A percentile compares a stretch with the other conserved stretches of the same genome.
These are phyloP conservation scores for Botrytis hyacinthi DNA, from an alignment of 2,329 filamentous ascomycete genomes.

Conservation along the genomic window DNA sequence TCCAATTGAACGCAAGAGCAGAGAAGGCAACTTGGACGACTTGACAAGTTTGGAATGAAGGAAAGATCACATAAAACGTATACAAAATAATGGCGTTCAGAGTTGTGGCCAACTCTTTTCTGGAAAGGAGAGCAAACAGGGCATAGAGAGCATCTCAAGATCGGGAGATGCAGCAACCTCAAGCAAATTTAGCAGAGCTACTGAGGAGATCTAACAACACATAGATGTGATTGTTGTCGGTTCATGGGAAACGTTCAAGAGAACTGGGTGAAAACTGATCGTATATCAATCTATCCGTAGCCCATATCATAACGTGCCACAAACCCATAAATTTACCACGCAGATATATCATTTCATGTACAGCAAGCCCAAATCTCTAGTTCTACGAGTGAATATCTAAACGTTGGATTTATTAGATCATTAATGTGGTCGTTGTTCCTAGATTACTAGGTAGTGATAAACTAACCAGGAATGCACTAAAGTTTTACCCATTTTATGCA, in stretches of 20 bases:
- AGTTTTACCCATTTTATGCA: neutral
- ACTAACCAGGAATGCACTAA: neutral
- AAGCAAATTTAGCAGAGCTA: neutral
- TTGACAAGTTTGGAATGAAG: constrained; percentile 56
- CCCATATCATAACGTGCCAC: neutral
- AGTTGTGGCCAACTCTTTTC: constrained; percentile 23
- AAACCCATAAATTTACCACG: neutral
- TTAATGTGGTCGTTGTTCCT: neutral
- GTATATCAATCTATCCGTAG: neutral
- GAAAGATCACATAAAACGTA: neutral
- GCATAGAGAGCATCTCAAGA: neutral
- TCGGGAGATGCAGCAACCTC: neutral
- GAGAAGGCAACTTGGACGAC: constrained; percentile 55
- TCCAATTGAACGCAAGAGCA: constrained; percentile 45
- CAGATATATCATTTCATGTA: neutral
- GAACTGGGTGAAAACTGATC: neutral
- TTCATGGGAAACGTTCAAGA: neutral
- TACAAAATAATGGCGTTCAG: constrained; percentile 30
- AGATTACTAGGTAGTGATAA: no score
- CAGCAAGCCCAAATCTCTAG: neutral
- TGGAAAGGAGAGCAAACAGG: neutral
- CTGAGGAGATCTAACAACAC: neutral
- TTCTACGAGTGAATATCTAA: neutral
- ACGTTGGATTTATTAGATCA: neutral
- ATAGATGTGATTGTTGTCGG: neutral